A percentile compares a stretch with the other conserved stretches of the same genome.
Evolutionary conservation across 352 stramenopile species (phyloP).

Genomic region (Plasmopara halstedii): DNA sequence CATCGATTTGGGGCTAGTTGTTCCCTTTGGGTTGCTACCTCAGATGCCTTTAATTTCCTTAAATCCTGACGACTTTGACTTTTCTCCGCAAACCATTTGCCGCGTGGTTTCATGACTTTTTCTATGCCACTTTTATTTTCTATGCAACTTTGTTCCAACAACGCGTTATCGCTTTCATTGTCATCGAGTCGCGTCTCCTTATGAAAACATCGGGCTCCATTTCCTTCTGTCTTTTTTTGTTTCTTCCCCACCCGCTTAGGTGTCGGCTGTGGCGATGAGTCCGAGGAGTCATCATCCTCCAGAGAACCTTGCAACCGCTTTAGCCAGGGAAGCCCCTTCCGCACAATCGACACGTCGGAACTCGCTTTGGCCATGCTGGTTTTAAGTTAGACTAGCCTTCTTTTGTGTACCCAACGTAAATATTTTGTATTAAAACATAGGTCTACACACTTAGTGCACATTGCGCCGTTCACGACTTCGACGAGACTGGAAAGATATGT

Average conservation of each 20-base stretch:
- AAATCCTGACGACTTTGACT: not conserved
- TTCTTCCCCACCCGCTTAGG: slow-evolving; percentile 1
- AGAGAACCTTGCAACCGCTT: slow-evolving; percentile 13
- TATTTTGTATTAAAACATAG: not conserved
- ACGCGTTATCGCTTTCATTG: not conserved
- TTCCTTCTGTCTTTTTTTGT: not conserved
- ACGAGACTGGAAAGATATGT: slow-evolving; percentile 26
- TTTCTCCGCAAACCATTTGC: slow-evolving; percentile 1
- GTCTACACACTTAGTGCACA: too few relatives aligned
- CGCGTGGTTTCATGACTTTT: slow-evolving; percentile 1
- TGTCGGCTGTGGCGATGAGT: slow-evolving; percentile 6
- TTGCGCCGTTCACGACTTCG: slow-evolving; percentile 47
- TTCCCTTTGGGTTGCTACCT: not conserved
- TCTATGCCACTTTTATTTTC: not conserved
- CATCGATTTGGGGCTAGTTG: slow-evolving; percentile 5
- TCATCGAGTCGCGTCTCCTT: slow-evolving; percentile 5
- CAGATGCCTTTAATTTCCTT: not conserved
- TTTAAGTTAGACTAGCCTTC: slow-evolving; percentile 2
- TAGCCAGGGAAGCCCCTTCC: slow-evolving; percentile 16
- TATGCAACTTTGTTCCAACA: not conserved
- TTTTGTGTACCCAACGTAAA: not conserved
- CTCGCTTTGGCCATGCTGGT: slow-evolving; percentile 1
- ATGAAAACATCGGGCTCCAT: not conserved
- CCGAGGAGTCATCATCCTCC: slow-evolving; percentile 23
- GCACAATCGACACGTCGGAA: not conserved